Percentiles rank a stretch among this genome's conserved stretches.
Evolutionary conservation across 192 early-diverging fungal genomes (phyloP).

Genomic region (Umbelopsis sp.): DNA sequence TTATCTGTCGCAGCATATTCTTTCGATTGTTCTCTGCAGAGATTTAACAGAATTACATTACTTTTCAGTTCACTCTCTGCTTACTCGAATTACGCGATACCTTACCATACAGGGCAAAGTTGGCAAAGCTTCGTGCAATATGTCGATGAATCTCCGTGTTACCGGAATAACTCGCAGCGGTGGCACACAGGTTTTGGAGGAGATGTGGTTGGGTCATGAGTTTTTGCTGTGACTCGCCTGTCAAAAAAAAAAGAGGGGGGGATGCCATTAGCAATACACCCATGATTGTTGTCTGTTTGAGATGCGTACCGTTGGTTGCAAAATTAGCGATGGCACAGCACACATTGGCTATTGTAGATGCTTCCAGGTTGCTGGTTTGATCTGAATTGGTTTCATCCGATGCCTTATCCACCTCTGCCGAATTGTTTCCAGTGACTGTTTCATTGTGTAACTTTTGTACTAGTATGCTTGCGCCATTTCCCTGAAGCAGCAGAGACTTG

Average conservation of each 20-base stretch:
- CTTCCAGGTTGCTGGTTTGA: constrained; percentile 21
- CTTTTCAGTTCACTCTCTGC: too few species aligned
- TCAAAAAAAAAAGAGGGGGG: background rate
- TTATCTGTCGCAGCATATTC: constrained; percentile 24
- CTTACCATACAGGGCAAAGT: constrained; percentile 58
- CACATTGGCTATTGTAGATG: constrained; percentile 49
- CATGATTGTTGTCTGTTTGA: background rate
- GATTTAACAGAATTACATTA: too few species aligned
- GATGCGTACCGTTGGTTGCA: constrained; percentile 55
- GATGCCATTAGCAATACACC: background rate
- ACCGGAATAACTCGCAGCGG: constrained; percentile 40
- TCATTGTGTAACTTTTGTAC: constrained; percentile 10
- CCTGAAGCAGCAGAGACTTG: constrained; percentile 37
- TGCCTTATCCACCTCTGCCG: constrained; percentile 1
- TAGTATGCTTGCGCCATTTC: constrained; percentile 32
- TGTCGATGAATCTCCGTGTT: constrained; percentile 59
- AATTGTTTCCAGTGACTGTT: background rate
- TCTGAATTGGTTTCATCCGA: constrained; percentile 14
- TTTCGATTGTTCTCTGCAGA: constrained; percentile 28
- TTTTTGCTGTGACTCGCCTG: constrained; percentile 48
- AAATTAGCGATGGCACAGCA: constrained; percentile 63
- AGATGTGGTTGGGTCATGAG: constrained; percentile 55
- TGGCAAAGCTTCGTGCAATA: constrained; percentile 56
- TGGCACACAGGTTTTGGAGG: constrained; percentile 45
- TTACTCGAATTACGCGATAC: background rate